phyloP scores from a whole-genome alignment of 2,329 filamentous ascomycete genomes.

The Fusarium pininemorale region DNA sequence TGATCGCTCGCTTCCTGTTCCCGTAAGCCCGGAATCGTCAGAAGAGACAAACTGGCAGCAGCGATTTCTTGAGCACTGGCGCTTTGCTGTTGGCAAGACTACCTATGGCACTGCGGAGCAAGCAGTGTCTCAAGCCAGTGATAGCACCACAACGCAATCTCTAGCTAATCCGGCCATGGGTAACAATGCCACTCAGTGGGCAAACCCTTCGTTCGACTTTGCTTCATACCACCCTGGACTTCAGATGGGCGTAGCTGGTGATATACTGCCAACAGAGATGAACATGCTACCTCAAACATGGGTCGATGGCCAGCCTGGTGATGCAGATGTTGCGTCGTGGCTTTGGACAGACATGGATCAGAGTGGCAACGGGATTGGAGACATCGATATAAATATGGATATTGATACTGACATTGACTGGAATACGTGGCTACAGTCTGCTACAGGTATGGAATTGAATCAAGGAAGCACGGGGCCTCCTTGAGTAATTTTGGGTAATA shows the following conservation, averaged over 20 bases:
- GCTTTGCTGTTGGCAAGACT: background rate
- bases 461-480: background rate
- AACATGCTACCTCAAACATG: conserved; percentile 1
- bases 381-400: conserved; percentile 43
- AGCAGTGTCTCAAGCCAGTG: background rate
- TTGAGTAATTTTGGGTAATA: background rate
- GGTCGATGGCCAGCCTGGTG: background rate
- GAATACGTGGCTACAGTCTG: conserved; percentile 50
- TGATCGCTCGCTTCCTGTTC: conserved; percentile 41
- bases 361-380: conserved; percentile 40
- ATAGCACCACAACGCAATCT: background rate
- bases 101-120: rapidly evolving
- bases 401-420: conserved; percentile 47
- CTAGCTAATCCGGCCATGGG: background rate
- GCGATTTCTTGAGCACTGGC: conserved; percentile 28
- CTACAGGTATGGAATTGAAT: conserved; percentile 43
- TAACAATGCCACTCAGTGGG: background rate
- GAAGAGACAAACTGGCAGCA: background rate
- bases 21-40: conserved; percentile 44
- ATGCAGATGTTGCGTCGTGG: conserved; percentile 42
- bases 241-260: background rate
- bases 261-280: background rate
- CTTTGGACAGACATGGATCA: conserved; percentile 48
- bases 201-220: background rate
- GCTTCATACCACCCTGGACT: background rate